These are phyloP conservation scores for Vararia minispora DNA, from an alignment of 768 basidiomycete species.

Conservation along the genomic window DNA sequence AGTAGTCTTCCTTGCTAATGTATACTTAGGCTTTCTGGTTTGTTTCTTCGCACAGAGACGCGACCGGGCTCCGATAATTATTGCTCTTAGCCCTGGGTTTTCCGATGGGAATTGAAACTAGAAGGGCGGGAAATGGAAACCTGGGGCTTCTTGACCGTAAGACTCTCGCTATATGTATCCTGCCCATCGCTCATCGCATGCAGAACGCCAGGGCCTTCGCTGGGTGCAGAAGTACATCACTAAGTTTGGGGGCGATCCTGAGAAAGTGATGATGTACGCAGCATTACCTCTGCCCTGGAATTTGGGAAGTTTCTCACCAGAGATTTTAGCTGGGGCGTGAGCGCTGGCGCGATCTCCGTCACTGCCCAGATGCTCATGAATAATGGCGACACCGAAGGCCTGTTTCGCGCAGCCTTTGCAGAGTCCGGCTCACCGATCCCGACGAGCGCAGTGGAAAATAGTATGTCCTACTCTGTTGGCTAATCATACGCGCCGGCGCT, in stretches of 20 bases:
- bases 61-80: neutral
- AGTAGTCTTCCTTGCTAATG: too few relatives aligned
- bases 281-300: neutral
- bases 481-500: too few relatives aligned
- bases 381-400: slow-evolving; percentile 11
- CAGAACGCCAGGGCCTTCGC: slow-evolving; percentile 22
- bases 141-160: slow-evolving; percentile 26
- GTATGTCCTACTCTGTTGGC: slow-evolving; percentile 27
- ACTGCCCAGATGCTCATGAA: slow-evolving; percentile 16
- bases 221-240: slow-evolving; percentile 30
- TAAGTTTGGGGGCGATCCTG: slow-evolving; percentile 27
- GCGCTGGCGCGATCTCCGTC: slow-evolving; percentile 13
- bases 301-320: neutral
- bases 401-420: slow-evolving; percentile 15
- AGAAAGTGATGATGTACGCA: slow-evolving; percentile 16
- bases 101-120: slow-evolving; percentile 13
- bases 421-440: slow-evolving; percentile 7
- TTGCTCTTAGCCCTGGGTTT: slow-evolving; percentile 15
- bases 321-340: slow-evolving; percentile 14
- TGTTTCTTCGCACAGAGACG: too few relatives aligned
- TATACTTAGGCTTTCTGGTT: too few relatives aligned
- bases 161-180: neutral
- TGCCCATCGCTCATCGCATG: neutral
- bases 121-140: slow-evolving; percentile 18
- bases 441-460: slow-evolving; percentile 3